Percentiles rank a stretch among this genome's conserved stretches.
These are phyloP conservation scores for Baeospora myosura DNA, from an alignment of 1,284 basidiomycete species.

Conservation along the genomic window DNA sequence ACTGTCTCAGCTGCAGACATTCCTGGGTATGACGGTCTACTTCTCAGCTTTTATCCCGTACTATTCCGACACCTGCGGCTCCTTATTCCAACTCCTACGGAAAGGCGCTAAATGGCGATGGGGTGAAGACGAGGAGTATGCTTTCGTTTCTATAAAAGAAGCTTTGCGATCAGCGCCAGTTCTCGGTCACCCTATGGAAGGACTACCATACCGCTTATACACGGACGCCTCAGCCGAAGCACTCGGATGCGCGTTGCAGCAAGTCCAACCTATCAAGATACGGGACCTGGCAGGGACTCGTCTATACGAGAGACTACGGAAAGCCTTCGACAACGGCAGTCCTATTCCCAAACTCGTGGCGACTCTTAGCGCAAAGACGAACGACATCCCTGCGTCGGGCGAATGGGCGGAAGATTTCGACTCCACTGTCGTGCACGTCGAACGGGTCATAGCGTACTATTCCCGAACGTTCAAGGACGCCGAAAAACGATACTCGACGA, in stretches of 20 bases:
- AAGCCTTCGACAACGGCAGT: neutral
- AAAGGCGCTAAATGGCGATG: conserved; percentile 11
- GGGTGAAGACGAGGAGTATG: conserved; percentile 7
- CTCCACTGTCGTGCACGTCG: conserved; percentile 3
- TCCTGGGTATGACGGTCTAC: no score
- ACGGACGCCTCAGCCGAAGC: conserved; percentile 19
- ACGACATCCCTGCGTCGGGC: neutral
- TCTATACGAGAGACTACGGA: neutral
- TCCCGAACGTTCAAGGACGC: conserved; percentile 13
- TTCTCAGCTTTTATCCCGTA: neutral
- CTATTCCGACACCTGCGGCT: neutral
- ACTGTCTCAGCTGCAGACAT: neutral
- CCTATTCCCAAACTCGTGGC: neutral
- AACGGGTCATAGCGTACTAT: conserved; percentile 16
- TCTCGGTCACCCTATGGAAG: conserved; percentile 12
- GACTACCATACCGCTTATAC: conserved; percentile 14
- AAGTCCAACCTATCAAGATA: neutral
- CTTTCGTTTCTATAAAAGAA: conserved; percentile 9
- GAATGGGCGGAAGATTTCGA: neutral
- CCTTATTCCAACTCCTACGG: conserved; percentile 7
- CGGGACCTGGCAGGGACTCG: neutral
- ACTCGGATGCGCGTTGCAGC: neutral
- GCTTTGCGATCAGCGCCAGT: conserved; percentile 7
- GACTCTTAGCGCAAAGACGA: neutral
- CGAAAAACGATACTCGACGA: no score